These are phyloP conservation scores for Boehmeria nivea DNA, from an alignment of 306 rosid genomes.

Conservation along the genomic window DNA sequence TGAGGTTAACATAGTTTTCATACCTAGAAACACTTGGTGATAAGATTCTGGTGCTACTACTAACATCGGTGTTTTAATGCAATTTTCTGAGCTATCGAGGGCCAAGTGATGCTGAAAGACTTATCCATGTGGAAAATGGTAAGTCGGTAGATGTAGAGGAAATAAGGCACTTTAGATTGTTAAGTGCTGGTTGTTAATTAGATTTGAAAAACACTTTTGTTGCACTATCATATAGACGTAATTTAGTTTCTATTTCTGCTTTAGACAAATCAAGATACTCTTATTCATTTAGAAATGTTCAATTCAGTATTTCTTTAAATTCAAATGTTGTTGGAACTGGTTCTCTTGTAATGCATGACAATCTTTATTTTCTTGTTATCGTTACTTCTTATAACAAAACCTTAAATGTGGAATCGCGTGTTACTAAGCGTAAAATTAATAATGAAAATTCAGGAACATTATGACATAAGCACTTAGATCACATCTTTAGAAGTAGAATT, in stretches of 20 bases:
- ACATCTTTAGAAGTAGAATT: background rate
- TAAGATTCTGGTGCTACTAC: background rate
- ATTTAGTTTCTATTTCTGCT: background rate
- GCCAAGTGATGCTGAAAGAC: slow-evolving; percentile 2
- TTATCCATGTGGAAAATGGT: background rate
- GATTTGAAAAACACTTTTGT: background rate
- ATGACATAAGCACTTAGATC: background rate
- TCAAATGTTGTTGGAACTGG: background rate
- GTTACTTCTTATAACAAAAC: background rate
- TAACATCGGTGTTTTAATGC: slow-evolving; percentile 1
- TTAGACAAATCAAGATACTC: background rate
- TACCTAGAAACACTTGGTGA: background rate
- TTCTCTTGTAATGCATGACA: background rate
- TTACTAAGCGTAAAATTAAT: background rate
- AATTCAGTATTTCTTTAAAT: background rate
- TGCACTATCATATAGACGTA: background rate
- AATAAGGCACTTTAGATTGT: no score
- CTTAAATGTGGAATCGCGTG: background rate
- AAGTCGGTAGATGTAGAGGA: background rate
- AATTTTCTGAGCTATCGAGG: background rate
- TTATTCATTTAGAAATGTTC: background rate
- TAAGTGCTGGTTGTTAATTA: background rate
- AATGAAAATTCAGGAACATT: background rate
- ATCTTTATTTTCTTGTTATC: background rate
- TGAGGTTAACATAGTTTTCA: background rate